These are phyloP conservation scores for Cercospora beticola DNA, from an alignment of 2,329 filamentous ascomycete species.

Conservation along the genomic window DNA sequence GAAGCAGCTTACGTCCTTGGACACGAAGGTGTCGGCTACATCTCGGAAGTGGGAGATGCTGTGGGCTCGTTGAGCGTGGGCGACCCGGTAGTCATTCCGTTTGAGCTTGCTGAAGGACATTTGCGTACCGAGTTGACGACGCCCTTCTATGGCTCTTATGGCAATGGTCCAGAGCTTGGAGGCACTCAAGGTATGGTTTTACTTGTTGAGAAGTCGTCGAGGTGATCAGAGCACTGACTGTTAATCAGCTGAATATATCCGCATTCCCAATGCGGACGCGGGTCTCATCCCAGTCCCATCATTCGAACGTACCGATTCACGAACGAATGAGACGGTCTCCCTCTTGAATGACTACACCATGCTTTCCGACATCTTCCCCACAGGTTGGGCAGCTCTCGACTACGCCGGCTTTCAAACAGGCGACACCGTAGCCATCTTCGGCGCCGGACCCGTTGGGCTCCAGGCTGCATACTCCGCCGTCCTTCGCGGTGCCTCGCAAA, in stretches of 20 bases:
- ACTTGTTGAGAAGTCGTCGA: too few species aligned
- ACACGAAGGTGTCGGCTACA: constrained; percentile 1
- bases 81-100: background rate
- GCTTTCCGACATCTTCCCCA: constrained; percentile 4
- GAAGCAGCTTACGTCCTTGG: background rate
- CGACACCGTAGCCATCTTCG: constrained; percentile 4
- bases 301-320: background rate
- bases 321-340: background rate
- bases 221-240: background rate
- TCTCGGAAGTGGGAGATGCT: constrained; percentile 1
- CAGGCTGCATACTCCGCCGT: constrained; percentile 65
- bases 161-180: background rate
- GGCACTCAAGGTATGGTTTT: background rate
- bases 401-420: background rate
- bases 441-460: constrained; percentile 58
- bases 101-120: background rate
- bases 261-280: background rate
- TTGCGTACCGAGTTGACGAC: background rate
- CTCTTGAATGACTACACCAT: background rate
- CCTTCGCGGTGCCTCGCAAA: constrained; percentile 37
- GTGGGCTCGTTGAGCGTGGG: background rate
- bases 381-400: constrained; percentile 8
- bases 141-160: background rate
- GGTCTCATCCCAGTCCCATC: background rate
- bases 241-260: background rate